Evolutionary conservation across 202 grass and related monocot species (phyloP).

Genomic region (Zoysia matrella): DNA sequence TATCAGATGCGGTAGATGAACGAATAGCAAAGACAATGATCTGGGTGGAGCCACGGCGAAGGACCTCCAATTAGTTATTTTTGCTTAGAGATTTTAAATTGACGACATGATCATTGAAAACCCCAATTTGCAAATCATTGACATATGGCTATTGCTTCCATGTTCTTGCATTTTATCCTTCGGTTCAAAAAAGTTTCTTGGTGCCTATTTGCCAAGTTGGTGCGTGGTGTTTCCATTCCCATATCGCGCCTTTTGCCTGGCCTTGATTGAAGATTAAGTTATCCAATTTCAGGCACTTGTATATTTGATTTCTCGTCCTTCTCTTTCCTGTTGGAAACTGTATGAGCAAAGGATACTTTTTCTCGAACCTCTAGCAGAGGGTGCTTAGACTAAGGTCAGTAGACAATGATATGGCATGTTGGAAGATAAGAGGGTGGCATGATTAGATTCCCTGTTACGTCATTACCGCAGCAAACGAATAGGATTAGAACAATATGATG

Average conservation of each 20-base stretch:
- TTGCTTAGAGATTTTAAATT: constrained; percentile 24
- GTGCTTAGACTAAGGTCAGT: constrained; percentile 36
- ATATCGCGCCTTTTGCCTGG: background rate
- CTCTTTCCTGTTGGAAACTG: constrained; percentile 15
- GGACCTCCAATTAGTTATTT: constrained; percentile 23
- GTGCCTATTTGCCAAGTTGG: background rate
- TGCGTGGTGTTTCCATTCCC: constrained; percentile 22
- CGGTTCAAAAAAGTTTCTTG: background rate
- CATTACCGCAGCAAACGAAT: constrained; percentile 38
- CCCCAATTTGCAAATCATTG: constrained; percentile 22
- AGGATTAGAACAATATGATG: constrained; percentile 34
- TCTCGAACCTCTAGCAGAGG: background rate
- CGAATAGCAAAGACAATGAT: background rate
- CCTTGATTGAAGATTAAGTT: constrained; percentile 24
- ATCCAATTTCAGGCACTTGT: constrained; percentile 2
- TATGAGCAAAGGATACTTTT: background rate
- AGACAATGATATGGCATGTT: constrained; percentile 26
- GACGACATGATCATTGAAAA: constrained; percentile 26
- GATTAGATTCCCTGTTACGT: constrained; percentile 48
- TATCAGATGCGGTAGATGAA: background rate
- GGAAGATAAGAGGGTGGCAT: constrained; percentile 26
- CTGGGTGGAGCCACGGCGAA: constrained; percentile 24
- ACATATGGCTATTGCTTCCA: constrained; percentile 3
- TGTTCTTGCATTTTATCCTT: constrained; percentile 24
- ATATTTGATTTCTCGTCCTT: constrained; percentile 13